Percentiles rank a stretch among this genome's conserved stretches.
Evolutionary conservation across 305 asterid species (phyloP).

Genomic region (Rubia tinctorum): DNA sequence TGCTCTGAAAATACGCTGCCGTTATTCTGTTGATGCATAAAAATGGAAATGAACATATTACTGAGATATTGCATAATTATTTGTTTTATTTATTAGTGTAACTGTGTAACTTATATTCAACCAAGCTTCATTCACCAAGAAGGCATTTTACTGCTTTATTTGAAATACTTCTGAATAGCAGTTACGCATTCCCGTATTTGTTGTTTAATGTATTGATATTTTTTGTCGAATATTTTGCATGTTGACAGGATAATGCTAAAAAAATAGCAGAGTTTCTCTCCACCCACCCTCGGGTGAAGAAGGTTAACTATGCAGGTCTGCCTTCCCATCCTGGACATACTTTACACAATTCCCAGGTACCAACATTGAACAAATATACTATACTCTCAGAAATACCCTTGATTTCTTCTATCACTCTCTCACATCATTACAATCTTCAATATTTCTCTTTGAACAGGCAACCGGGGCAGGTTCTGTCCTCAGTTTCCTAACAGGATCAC

Average conservation of each 20-base stretch:
- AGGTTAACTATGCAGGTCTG: constrained; percentile 86
- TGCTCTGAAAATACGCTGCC: not conserved
- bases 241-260: constrained; percentile 77
- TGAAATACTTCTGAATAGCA: not conserved
- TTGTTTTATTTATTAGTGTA: not conserved
- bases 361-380: constrained; percentile 1
- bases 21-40: not conserved
- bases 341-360: constrained; percentile 89
- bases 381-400: not conserved
- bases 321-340: constrained; percentile 71
- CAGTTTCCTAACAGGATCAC: constrained; percentile 89
- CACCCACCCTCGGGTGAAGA: constrained; percentile 69
- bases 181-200: not conserved
- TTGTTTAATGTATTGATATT: not conserved
- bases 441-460: constrained; percentile 46
- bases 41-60: not conserved
- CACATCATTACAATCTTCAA: not conserved
- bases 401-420: not conserved
- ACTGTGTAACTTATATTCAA: not conserved
- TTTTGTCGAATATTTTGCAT: not conserved
- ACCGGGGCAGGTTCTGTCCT: constrained; percentile 96
- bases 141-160: not conserved
- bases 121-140: not conserved
- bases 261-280: constrained; percentile 83
- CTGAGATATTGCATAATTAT: not conserved